Percentiles rank a stretch among this genome's conserved stretches.
Conservation (phyloP, 2,329 filamentous ascomycete species). For the Fusarium sp. region DNA sequence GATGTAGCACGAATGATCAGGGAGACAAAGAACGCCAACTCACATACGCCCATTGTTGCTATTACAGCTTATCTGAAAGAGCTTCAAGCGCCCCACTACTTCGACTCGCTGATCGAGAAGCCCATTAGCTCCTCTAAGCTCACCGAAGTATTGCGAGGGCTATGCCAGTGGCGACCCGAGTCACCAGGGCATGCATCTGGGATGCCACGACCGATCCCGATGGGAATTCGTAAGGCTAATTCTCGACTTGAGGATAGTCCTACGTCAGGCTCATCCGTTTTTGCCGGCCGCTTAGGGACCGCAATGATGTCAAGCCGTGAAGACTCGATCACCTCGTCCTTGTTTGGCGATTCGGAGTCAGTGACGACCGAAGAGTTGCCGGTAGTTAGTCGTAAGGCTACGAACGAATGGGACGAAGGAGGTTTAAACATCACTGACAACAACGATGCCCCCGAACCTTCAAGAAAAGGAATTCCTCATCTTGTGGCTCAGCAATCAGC, state of each 20-base stretch:
- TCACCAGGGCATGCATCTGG: slow-evolving; percentile 61
- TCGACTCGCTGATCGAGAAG: slow-evolving; percentile 95
- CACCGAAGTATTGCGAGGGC: slow-evolving; percentile 84
- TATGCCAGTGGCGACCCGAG: slow-evolving; percentile 94
- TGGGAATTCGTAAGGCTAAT: slow-evolving; percentile 74
- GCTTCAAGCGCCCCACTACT: slow-evolving; percentile 92
- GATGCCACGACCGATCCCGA: slow-evolving; percentile 71
- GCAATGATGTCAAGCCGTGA: slow-evolving; percentile 87
- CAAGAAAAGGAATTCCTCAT: slow-evolving; percentile 62
- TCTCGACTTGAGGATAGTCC: slow-evolving; percentile 82
- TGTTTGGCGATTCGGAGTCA: slow-evolving; percentile 88
- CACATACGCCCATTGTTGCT: slow-evolving; percentile 93
- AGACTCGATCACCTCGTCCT: slow-evolving; percentile 88
- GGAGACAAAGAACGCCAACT: slow-evolving; percentile 95
- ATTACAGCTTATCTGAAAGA: slow-evolving; percentile 99
- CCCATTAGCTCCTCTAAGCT: slow-evolving; percentile 94
- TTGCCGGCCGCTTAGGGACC: slow-evolving; percentile 76
- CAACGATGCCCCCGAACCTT: slow-evolving; percentile 51
- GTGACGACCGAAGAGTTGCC: slow-evolving; percentile 82
- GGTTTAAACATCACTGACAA: slow-evolving; percentile 81
- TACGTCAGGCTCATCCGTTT: slow-evolving; percentile 80
- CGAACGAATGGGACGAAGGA: slow-evolving; percentile 82
- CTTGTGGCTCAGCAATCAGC: slow-evolving; percentile 74
- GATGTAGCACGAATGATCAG: slow-evolving; percentile 98
- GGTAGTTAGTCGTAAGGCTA: slow-evolving; percentile 78